These are phyloP conservation scores for Penicillium sp. DNA, from an alignment of 2,329 filamentous ascomycete genomes.

Conservation along the genomic window DNA sequence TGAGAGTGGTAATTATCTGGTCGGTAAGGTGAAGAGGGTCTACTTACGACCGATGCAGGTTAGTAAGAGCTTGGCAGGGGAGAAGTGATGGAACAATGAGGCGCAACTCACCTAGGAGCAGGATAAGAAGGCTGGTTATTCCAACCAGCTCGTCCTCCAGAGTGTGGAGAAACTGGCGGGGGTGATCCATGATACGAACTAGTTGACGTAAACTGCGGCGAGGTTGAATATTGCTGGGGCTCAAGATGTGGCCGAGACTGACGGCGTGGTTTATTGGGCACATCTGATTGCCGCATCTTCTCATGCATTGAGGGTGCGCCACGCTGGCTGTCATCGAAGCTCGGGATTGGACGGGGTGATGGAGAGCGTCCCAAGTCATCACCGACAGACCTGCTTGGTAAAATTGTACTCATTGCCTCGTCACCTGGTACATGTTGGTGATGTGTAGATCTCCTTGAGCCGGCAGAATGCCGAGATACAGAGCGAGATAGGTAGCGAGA, in stretches of 20 bases:
- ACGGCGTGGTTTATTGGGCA: conserved; percentile 31
- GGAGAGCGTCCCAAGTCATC: conserved; percentile 31
- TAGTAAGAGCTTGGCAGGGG: conserved; percentile 1
- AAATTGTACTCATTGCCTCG: conserved; percentile 28
- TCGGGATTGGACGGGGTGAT: conserved; percentile 37
- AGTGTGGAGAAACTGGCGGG: conserved; percentile 62
- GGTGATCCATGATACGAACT: conserved; percentile 62
- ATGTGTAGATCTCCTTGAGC: conserved; percentile 32
- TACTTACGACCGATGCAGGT: conserved; percentile 48
- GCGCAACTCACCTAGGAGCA: conserved; percentile 50
- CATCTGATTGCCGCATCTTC: conserved; percentile 34
- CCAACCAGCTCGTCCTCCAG: conserved; percentile 56
- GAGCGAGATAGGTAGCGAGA: conserved; percentile 36
- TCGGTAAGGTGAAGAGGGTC: conserved; percentile 64
- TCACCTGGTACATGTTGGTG: conserved; percentile 26
- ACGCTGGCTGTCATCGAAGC: conserved; percentile 35
- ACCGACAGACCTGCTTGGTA: conserved; percentile 30
- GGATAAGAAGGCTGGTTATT: conserved; percentile 45
- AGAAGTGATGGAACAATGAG: conserved; percentile 7
- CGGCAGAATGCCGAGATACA: conserved; percentile 35
- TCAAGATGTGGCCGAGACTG: conserved; percentile 44
- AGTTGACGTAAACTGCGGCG: conserved; percentile 59
- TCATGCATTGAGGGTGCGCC: conserved; percentile 37
- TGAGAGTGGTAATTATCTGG: conserved; percentile 55
- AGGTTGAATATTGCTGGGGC: conserved; percentile 55